phyloP scores from a whole-genome alignment of 163 green algal species.

The Chlamydomonas reinhardtii region DNA sequence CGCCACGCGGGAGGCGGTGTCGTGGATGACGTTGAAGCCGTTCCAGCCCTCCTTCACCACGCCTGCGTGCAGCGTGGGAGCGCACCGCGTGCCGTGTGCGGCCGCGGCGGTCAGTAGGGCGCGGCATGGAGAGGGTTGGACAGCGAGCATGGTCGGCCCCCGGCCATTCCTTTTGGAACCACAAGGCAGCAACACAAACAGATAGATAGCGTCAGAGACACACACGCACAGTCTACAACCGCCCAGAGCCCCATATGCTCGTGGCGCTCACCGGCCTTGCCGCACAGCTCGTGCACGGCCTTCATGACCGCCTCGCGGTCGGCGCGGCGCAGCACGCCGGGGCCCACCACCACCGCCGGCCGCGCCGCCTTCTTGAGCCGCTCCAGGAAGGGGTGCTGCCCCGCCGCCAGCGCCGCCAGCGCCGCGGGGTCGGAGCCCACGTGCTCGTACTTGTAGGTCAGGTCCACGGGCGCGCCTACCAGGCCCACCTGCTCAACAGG shows the following conservation, averaged over 20 bases:
- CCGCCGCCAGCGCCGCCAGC: constrained; percentile 76
- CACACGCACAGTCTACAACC: too few relatives aligned
- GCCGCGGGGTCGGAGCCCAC: constrained; percentile 82
- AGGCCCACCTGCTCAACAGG: constrained; percentile 70
- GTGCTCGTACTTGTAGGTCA: constrained; percentile 93
- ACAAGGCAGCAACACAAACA: too few relatives aligned
- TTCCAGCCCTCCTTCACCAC: constrained; percentile 93
- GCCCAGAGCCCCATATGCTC: too few relatives aligned
- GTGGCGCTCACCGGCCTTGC: constrained; percentile 63
- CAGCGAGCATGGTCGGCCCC: too few relatives aligned
- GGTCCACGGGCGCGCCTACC: constrained; percentile 86
- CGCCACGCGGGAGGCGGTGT: constrained; percentile 87
- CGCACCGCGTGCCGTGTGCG: too few relatives aligned
- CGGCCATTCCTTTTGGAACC: too few relatives aligned
- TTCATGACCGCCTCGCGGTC: constrained; percentile 87
- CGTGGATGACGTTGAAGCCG: constrained; percentile 97
- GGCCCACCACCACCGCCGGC: constrained; percentile 92
- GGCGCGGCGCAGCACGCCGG: constrained; percentile 83
- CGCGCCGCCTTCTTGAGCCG: constrained; percentile 75
- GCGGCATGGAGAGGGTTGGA: not conserved
- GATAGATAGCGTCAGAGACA: too few relatives aligned
- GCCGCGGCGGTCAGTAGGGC: too few relatives aligned
- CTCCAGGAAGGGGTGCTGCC: constrained; percentile 69
- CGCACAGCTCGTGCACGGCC: constrained; percentile 81
- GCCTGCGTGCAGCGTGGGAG: too few relatives aligned